Evolutionary conservation across 129 eudicot genomes (phyloP).

Genomic region (Mikania micrantha): DNA sequence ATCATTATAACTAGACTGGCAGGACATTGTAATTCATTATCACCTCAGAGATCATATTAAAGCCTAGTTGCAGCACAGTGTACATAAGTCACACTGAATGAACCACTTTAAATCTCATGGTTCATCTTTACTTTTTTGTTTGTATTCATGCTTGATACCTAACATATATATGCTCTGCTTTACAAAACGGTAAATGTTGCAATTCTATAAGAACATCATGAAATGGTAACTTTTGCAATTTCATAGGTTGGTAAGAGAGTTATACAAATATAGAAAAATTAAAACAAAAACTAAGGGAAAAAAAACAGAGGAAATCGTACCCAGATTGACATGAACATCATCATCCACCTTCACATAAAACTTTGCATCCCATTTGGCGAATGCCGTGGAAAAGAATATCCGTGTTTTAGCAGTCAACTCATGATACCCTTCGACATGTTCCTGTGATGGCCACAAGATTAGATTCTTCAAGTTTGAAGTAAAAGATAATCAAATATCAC

Average conservation of each 20-base stretch:
- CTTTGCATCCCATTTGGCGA: conserved; percentile 83
- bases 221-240: not conserved
- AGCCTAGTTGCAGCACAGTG: too few species aligned
- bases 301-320: conserved; percentile 23
- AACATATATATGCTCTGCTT: too few species aligned
- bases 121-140: too few species aligned
- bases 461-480: conserved; percentile 20
- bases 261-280: not conserved
- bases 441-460: conserved; percentile 27
- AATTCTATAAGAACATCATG: not conserved
- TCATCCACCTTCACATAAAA: conserved; percentile 81
- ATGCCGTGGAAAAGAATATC: conserved; percentile 74
- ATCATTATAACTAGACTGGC: too few species aligned
- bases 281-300: too few species aligned
- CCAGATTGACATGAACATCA: conserved; percentile 84
- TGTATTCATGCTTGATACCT: too few species aligned
- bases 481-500: not conserved
- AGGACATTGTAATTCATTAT: too few species aligned
- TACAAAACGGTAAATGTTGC: not conserved
- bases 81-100: too few species aligned
- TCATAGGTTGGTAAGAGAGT: not conserved
- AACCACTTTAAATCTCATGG: too few species aligned
- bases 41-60: too few species aligned
- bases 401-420: conserved; percentile 73
- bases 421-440: conserved; percentile 85